Conservation (phyloP, 1,139 yeast species). For the Zygosaccharomyces pseudobailii region DNA sequence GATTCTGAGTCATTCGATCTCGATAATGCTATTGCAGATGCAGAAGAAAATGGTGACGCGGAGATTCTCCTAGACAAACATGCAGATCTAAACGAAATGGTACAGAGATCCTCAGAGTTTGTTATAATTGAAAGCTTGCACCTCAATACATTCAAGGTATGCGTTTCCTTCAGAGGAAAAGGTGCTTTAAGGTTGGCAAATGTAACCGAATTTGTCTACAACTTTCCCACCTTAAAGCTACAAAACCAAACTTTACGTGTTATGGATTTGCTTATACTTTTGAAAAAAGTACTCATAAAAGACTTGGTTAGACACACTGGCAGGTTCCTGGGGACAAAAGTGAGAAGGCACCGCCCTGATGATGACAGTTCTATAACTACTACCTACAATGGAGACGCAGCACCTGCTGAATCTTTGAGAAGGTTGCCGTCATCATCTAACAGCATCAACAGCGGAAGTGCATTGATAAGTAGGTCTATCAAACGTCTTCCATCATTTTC, state of each 20-base stretch:
- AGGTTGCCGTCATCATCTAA: background rate
- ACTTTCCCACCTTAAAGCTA: conserved; percentile 50
- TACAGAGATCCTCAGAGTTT: conserved; percentile 53
- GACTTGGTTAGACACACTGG: conserved; percentile 57
- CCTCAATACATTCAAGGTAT: conserved; percentile 44
- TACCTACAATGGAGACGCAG: background rate
- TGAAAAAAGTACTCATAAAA: conserved; percentile 49
- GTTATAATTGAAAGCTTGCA: conserved; percentile 50
- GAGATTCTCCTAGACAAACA: conserved; percentile 23
- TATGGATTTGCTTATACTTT: conserved; percentile 47
- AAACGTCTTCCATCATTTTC: background rate
- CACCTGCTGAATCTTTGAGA: background rate
- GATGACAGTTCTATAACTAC: background rate
- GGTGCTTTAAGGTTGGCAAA: conserved; percentile 57
- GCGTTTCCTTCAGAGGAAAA: conserved; percentile 55
- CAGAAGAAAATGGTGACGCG: conserved; percentile 7
- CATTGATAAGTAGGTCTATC: background rate
- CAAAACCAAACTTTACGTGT: conserved; percentile 48
- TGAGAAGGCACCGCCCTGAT: conserved; percentile 29
- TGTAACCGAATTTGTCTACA: conserved; percentile 53
- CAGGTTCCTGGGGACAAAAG: conserved; percentile 51
- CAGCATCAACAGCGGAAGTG: background rate
- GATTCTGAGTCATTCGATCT: background rate
- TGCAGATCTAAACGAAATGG: conserved; percentile 51
- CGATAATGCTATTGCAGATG: background rate